Base-by-base conservation (phyloP, 495 filamentous ascomycete genomes). In the Haplographium delicatum region DNA sequence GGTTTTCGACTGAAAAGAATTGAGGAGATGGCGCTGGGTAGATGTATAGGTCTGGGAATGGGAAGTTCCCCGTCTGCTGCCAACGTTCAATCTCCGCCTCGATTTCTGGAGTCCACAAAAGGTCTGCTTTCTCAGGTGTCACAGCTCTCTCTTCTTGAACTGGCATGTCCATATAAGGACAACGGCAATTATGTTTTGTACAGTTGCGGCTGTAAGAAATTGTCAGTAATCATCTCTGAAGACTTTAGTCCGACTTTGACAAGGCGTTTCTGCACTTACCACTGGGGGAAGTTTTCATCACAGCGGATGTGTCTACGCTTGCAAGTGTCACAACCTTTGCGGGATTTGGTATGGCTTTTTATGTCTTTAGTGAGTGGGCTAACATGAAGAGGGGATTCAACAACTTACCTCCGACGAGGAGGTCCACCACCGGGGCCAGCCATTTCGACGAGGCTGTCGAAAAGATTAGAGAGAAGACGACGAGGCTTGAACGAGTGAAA, bases 241-340 rank as follows among this genome's bases (percentile, higher is more conserved):
- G n/a, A n/a, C n/a, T n/a, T n/a, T n/a, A n/a, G n/a, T n/a, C n/a
- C n/a, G n/a, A n/a, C n/a, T n/a, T n/a, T n/a, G n/a, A n/a, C n/a
- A n/a, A n/a, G n/a, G n/a, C n/a, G n/a, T n/a, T n/a, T n/a, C n/a
- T n/a, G n/a, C n/a, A n/a, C 15, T 45, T 77, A 96, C 91, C 93
- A 98, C 81, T 98, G 93, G 19, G 94, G 93, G 59, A 91, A 95
- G 51, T 78, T 95, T 68, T 98, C 94, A 67, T 98, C 93, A 70
- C 93, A 98, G 51, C 93, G 82, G 65, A 98, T 97, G 70, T 98
- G 93, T 62, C 93, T 82, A 67, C 85, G 82, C 76, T 98, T 98
- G 79, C 93, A 98, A 26, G 89, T 96, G 59, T 89, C 90, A 71
- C 93, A 98, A 41, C 93, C 93, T 69, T 95, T 96, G 50, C 93